These are phyloP conservation scores for Apiotrichum sp. DNA, from an alignment of 1,284 basidiomycete species.

Conservation along the genomic window DNA sequence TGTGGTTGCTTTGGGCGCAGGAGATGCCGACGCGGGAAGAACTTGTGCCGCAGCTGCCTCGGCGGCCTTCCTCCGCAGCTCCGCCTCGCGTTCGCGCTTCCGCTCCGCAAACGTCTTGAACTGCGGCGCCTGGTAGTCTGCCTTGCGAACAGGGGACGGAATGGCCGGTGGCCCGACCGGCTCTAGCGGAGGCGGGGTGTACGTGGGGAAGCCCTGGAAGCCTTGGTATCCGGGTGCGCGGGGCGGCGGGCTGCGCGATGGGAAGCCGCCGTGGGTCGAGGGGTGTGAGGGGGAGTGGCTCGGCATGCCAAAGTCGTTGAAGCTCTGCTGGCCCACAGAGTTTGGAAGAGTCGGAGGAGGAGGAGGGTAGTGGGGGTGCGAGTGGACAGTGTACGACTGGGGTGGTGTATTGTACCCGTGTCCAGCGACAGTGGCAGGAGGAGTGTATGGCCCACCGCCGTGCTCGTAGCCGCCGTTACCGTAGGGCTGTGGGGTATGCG, in stretches of 20 bases:
- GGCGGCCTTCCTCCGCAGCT: conserved; percentile 8
- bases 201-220: neutral
- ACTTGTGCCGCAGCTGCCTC: conserved; percentile 11
- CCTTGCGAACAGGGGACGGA: neutral
- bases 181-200: neutral
- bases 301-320: conserved; percentile 2
- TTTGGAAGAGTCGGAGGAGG: neutral
- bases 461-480: neutral
- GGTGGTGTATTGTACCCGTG: neutral
- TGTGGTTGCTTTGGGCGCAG: neutral
- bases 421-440: neutral
- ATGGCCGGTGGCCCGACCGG: neutral
- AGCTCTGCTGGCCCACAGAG: neutral
- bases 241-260: neutral
- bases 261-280: neutral
- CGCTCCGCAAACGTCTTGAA: conserved; percentile 45
- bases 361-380: neutral
- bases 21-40: neutral
- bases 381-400: conserved; percentile 1
- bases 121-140: conserved; percentile 35
- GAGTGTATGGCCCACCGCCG: neutral
- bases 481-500: neutral
- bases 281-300: neutral
- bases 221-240: neutral
- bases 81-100: conserved; percentile 35